Base-by-base conservation (phyloP, 2,329 filamentous ascomycete genomes). In the Beauveria pseudobassiana region DNA sequence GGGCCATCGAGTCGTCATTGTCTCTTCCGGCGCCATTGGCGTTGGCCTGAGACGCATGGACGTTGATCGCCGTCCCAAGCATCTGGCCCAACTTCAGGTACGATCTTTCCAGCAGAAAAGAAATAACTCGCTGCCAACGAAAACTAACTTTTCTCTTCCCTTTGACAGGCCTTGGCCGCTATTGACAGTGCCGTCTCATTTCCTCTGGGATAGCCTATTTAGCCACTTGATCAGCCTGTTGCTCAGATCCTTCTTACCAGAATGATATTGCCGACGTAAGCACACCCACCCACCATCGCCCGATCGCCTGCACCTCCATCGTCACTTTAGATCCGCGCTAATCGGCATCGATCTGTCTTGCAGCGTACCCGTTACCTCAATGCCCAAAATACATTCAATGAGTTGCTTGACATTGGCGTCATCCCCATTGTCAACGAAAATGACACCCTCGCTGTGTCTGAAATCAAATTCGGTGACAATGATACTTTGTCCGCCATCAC, bases 381-480 rank as follows among this genome's bases (percentile, higher is more conserved):
- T 77, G 95, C 95, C 0, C 92, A 97, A 76, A 97, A 96, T 71
- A 98, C 95, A 0, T 90, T 99, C 72, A 84, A 86, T 58, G 91
- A 96, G 74, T 82, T 98, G 52, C 79, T 99, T 20, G 87, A 93
- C 69, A 95, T 97, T 88, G 93, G 93, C 2, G 93, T 98, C 28
- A 96, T 99, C 65, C 95, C 95, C 10, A 97, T 99, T 69, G 95
- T 99, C 65, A 99, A 99, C 70, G 95, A 99, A 77, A 99, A 99
- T 75, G 95, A 99, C 74, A 99, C 95, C 3, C 79, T 99, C 60
- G 91, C 93, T 26, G 95, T 99, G 66, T 90, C 93, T 50, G 95
- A 99, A 82, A 99, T 99, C 78, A 98, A 98, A 80, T 99, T 99
- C 72, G 95, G 95, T 67, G 95, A 99, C 80, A 99, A 99, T 69